Percentiles rank a stretch among this genome's conserved stretches.
Conservation (phyloP, 192 early-diverging fungal species). For the Backusella luteola region DNA sequence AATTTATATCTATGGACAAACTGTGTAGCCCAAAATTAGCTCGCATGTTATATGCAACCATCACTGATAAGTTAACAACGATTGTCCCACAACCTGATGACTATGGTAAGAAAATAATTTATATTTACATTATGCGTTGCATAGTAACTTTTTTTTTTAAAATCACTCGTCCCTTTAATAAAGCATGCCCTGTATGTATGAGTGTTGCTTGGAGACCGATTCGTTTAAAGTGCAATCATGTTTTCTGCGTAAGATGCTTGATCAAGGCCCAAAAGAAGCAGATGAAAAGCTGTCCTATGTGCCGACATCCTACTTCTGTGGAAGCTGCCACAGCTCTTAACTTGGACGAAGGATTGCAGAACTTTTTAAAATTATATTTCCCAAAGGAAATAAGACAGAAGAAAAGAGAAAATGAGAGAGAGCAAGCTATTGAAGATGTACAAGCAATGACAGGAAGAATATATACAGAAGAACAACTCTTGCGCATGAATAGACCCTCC, state of each 20-base stretch:
- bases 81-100: slow-evolving; percentile 84
- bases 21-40: slow-evolving; percentile 61
- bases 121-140: background rate
- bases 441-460: slow-evolving; percentile 46
- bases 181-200: slow-evolving; percentile 78
- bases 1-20: slow-evolving; percentile 43
- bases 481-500: slow-evolving; percentile 19
- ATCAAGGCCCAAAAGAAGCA: slow-evolving; percentile 66
- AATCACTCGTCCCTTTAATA: background rate
- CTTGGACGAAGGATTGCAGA: slow-evolving; percentile 64
- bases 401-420: slow-evolving; percentile 61
- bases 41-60: slow-evolving; percentile 59
- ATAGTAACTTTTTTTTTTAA: background rate
- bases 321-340: slow-evolving; percentile 55
- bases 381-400: slow-evolving; percentile 78
- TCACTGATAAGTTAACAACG: slow-evolving; percentile 61
- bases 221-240: slow-evolving; percentile 70
- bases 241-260: slow-evolving; percentile 80
- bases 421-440: slow-evolving; percentile 66
- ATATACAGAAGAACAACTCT: slow-evolving; percentile 26
- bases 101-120: slow-evolving; percentile 41
- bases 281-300: slow-evolving; percentile 77
- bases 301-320: slow-evolving; percentile 63
- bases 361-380: slow-evolving; percentile 76
- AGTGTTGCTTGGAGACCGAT: slow-evolving; percentile 77